phyloP scores from a whole-genome alignment of 73 alveolate species.

The Loxodes magnus region DNA sequence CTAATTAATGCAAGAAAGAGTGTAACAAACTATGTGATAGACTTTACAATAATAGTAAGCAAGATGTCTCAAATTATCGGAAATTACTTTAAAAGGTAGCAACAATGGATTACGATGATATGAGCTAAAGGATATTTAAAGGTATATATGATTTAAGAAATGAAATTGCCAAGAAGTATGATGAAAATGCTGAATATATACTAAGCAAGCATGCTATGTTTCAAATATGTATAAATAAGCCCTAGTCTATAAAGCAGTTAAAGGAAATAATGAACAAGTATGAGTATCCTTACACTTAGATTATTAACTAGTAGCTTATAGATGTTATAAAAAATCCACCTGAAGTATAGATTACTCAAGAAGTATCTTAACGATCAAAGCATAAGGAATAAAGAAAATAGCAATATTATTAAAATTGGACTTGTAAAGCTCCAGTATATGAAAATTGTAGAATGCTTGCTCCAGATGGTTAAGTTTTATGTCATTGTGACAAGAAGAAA shows the following conservation, averaged over 20 bases:
- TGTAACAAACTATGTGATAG: slow-evolving; percentile 18
- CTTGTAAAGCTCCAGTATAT: slow-evolving; percentile 62
- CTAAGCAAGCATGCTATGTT: slow-evolving; percentile 16
- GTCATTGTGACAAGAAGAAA: slow-evolving; percentile 70
- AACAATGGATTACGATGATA: slow-evolving; percentile 9
- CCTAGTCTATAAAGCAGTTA: slow-evolving; percentile 4
- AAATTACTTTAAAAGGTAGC: neutral
- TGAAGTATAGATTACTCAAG: neutral
- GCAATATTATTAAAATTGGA: slow-evolving; percentile 38
- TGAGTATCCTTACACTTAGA: slow-evolving; percentile 15
- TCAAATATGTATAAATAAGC: slow-evolving; percentile 11
- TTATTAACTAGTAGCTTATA: slow-evolving; percentile 1
- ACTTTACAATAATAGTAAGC: slow-evolving; percentile 17
- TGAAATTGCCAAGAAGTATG: slow-evolving; percentile 21
- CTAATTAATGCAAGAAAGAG: slow-evolving; percentile 11
- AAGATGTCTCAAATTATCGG: slow-evolving; percentile 18
- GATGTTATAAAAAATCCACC: slow-evolving; percentile 3
- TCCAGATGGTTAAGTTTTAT: slow-evolving; percentile 79
- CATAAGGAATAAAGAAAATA: slow-evolving; percentile 54
- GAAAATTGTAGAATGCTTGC: slow-evolving; percentile 85
- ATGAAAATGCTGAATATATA: slow-evolving; percentile 42
- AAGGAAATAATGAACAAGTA: slow-evolving; percentile 27
- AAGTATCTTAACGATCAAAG: slow-evolving; percentile 8
- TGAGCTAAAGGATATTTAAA: slow-evolving; percentile 24
- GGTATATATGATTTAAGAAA: slow-evolving; percentile 41